A percentile compares a stretch with the other conserved stretches of the same genome.
Evolutionary conservation across 108 stramenopile genomes (phyloP).

Genomic region (Epithemia pelagica): DNA sequence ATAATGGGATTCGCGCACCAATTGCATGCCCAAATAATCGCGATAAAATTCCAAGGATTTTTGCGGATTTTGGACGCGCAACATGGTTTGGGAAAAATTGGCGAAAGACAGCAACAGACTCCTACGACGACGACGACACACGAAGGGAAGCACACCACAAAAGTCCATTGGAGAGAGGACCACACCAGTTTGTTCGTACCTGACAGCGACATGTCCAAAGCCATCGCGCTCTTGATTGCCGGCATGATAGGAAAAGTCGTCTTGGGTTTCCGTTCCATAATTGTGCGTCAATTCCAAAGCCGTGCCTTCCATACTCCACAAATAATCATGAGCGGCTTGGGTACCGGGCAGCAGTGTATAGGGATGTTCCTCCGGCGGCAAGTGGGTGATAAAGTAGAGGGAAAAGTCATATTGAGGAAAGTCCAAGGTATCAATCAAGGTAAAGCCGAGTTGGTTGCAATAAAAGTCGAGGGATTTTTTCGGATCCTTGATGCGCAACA

Average conservation of each 20-base stretch:
- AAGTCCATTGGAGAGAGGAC: no score
- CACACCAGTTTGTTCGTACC: constrained; percentile 12
- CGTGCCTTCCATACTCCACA: constrained; percentile 77
- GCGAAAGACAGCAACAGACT: no score
- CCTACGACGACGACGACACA: no score
- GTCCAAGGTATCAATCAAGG: constrained; percentile 70
- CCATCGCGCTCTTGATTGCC: constrained; percentile 87
- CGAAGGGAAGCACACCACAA: no score
- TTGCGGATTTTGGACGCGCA: constrained; percentile 90
- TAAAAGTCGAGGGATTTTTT: constrained; percentile 62
- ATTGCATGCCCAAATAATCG: constrained; percentile 66
- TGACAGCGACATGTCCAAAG: constrained; percentile 47
- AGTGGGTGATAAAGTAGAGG: constrained; percentile 69
- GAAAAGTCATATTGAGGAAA: constrained; percentile 75
- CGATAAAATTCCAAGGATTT: constrained; percentile 86
- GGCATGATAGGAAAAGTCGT: constrained; percentile 58
- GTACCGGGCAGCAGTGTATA: constrained; percentile 65
- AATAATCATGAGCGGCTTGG: constrained; percentile 73
- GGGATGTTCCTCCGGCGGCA: constrained; percentile 29
- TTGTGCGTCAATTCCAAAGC: constrained; percentile 91
- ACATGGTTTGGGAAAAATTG: constrained; percentile 94
- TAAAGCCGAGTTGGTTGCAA: constrained; percentile 65
- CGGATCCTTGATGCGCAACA: constrained; percentile 80
- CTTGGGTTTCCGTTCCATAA: constrained; percentile 75
- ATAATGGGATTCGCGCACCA: constrained; percentile 75